These are phyloP conservation scores for Ustilago loliicola DNA, from an alignment of 1,284 basidiomycete genomes.

Conservation along the genomic window DNA sequence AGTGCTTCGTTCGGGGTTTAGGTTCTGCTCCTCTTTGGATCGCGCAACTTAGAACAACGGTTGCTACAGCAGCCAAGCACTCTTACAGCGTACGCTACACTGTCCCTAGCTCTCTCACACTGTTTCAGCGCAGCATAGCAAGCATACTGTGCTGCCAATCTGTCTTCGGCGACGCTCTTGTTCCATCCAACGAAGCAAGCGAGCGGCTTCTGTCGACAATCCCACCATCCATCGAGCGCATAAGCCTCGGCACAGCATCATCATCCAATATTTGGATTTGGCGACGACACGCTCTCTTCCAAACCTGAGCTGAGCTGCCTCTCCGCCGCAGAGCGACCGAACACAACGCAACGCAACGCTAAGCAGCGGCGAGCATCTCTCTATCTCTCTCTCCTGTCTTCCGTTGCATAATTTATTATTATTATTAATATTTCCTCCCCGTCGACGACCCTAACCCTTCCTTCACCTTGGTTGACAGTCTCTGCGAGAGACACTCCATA, in stretches of 20 bases:
- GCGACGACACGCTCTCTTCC: not conserved
- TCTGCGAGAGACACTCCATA: too few relatives aligned
- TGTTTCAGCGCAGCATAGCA: too few relatives aligned
- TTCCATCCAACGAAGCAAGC: too few relatives aligned
- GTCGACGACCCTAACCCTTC: not conserved
- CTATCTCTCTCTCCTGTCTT: not conserved
- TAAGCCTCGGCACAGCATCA: not conserved
- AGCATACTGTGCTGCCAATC: too few relatives aligned
- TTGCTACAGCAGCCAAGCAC: slow-evolving; percentile 1
- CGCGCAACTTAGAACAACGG: not conserved
- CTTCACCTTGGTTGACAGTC: not conserved
- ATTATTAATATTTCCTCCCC: not conserved
- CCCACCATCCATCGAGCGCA: not conserved
- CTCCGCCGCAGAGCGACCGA: too few relatives aligned
- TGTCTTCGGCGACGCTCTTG: too few relatives aligned
- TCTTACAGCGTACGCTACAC: not conserved
- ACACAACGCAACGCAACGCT: too few relatives aligned
- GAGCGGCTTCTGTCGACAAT: not conserved
- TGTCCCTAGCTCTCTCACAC: too few relatives aligned
- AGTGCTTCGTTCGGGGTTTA: slow-evolving; percentile 4
- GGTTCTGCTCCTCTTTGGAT: not conserved
- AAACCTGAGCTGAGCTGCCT: not conserved
- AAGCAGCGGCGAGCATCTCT: not conserved
- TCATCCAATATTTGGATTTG: not conserved
- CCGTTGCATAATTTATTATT: not conserved